phyloP scores from a whole-genome alignment of 129 eudicot genomes.

The Pseudognaphalium luteoalbum region DNA sequence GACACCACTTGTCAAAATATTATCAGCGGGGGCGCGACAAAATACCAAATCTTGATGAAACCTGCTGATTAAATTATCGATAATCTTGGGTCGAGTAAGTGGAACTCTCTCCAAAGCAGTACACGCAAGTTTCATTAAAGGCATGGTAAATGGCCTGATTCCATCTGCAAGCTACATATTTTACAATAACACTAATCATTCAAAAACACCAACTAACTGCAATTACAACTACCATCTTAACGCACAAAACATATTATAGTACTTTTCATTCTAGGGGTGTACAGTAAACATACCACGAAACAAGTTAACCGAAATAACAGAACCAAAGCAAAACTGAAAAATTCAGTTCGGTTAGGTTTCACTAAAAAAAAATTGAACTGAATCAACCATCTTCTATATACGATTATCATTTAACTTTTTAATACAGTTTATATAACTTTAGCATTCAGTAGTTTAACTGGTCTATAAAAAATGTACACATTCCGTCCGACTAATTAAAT shows the following conservation, averaged over 20 bases:
- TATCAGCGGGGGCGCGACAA: conserved; percentile 84
- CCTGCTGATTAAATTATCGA: conserved; percentile 59
- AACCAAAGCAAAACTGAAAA: neutral
- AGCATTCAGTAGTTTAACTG: too few species aligned
- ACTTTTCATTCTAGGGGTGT: neutral
- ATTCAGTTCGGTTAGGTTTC: neutral
- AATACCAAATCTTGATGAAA: conserved; percentile 87
- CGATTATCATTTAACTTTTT: too few species aligned
- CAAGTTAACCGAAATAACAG: neutral
- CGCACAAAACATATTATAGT: neutral
- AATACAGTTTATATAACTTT: too few species aligned
- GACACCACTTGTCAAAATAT: conserved; percentile 58
- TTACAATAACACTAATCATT: neutral
- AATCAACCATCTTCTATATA: neutral
- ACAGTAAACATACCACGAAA: too few species aligned
- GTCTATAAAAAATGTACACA: too few species aligned
- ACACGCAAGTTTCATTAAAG: conserved; percentile 91
- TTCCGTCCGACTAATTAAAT: too few species aligned
- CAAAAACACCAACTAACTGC: neutral
- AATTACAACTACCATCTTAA: neutral
- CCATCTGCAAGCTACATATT: conserved; percentile 86
- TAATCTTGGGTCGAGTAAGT: conserved; percentile 55
- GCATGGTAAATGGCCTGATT: conserved; percentile 98
- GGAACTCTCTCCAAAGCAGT: conserved; percentile 98
- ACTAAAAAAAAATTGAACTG: neutral